Percentiles rank a stretch among this genome's conserved stretches.
Conservation (phyloP, 257 asterid species). For the Nicotiana undulata region DNA sequence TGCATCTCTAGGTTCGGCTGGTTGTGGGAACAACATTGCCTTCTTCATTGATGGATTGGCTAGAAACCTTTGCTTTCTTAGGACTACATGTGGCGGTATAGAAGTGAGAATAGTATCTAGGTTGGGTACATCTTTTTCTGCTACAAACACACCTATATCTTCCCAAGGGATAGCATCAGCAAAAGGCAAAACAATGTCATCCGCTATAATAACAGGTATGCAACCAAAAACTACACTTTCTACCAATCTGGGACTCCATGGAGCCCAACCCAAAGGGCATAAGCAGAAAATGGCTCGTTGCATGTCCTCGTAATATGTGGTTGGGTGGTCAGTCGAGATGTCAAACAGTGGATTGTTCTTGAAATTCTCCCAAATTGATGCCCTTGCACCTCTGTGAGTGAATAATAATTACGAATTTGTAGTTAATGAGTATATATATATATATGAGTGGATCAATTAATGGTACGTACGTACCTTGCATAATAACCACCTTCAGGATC, state of each 20-base stretch:
- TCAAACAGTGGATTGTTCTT: conserved; percentile 79
- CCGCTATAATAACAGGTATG: conserved; percentile 81
- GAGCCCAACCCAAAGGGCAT: conserved; percentile 96
- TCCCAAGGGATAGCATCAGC: conserved; percentile 94
- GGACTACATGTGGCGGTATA: conserved; percentile 54
- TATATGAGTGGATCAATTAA: too few species aligned
- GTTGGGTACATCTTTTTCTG: conserved; percentile 69
- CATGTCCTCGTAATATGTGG: conserved; percentile 81
- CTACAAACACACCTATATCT: conserved; percentile 75
- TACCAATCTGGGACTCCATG: conserved; percentile 87
- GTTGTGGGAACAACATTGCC: conserved; percentile 87
- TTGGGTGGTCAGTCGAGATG: conserved; percentile 80
- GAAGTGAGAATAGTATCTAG: conserved; percentile 72
- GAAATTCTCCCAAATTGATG: conserved; percentile 88
- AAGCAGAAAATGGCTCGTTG: conserved; percentile 73
- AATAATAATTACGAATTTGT: too few species aligned
- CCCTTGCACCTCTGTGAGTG: conserved; percentile 70
- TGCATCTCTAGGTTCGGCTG: conserved; percentile 68
- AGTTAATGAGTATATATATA: too few species aligned
- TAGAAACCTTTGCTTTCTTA: conserved; percentile 64
- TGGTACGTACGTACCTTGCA: conserved; percentile 40
- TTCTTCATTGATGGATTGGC: conserved; percentile 92
- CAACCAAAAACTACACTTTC: conserved; percentile 86
- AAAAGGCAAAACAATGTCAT: conserved; percentile 73
- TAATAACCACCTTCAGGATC: conserved; percentile 40